A percentile compares a stretch with the other conserved stretches of the same genome.
These are phyloP conservation scores for Pleurotus eryngii DNA, from an alignment of 768 basidiomycete species.

Conservation along the genomic window DNA sequence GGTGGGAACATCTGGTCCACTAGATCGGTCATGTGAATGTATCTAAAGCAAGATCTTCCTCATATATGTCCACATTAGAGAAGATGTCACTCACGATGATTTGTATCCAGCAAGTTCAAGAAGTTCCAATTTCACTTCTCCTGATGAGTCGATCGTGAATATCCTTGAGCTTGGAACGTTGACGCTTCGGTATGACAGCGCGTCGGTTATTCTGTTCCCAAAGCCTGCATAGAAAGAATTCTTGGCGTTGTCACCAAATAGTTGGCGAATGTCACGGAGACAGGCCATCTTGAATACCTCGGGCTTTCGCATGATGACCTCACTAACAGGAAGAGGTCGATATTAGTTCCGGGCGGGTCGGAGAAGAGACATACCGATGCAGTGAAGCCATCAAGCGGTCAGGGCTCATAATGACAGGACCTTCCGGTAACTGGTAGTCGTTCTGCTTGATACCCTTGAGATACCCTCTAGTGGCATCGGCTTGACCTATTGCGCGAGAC, in stretches of 20 bases:
- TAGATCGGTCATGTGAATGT: slow-evolving; percentile 99
- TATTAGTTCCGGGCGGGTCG: neutral
- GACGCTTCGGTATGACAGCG: slow-evolving; percentile 94
- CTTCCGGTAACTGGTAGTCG: slow-evolving; percentile 94
- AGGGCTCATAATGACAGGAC: slow-evolving; percentile 98
- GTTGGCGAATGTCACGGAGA: slow-evolving; percentile 86
- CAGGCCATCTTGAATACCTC: slow-evolving; percentile 99
- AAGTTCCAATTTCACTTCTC: slow-evolving; percentile 96
- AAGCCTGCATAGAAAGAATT: slow-evolving; percentile 96
- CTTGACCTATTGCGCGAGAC: slow-evolving; percentile 95
- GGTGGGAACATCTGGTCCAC: slow-evolving; percentile 99
- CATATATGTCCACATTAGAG: neutral
- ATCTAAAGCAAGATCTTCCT: slow-evolving; percentile 41
- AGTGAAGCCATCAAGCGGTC: slow-evolving; percentile 92
- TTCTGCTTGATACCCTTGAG: slow-evolving; percentile 94
- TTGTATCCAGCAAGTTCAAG: slow-evolving; percentile 97
- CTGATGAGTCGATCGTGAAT: slow-evolving; percentile 93
- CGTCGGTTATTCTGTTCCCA: slow-evolving; percentile 97
- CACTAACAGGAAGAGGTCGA: slow-evolving; percentile 41
- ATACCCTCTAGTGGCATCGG: slow-evolving; percentile 94
- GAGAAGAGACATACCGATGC: slow-evolving; percentile 65
- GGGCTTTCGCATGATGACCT: slow-evolving; percentile 98
- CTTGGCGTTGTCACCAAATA: slow-evolving; percentile 72
- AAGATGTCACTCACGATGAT: slow-evolving; percentile 64
- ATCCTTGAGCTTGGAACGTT: slow-evolving; percentile 92